These are phyloP conservation scores for Gyromitra esculenta DNA, from an alignment of 2,329 filamentous ascomycete species.

Conservation along the genomic window DNA sequence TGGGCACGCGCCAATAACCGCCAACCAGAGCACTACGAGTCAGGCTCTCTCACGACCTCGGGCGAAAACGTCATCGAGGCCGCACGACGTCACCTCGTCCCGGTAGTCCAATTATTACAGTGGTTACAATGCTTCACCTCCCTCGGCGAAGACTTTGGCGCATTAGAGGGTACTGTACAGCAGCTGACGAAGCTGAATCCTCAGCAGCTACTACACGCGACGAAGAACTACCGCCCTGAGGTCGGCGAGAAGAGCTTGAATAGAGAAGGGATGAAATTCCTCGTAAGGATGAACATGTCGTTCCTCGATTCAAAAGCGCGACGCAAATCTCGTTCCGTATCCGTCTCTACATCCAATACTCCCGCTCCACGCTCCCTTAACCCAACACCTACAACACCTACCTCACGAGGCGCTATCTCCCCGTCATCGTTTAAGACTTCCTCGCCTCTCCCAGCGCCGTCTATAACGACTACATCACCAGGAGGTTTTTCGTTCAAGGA, in stretches of 20 bases:
- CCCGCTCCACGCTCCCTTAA: conserved; percentile 61
- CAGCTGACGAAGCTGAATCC: conserved; percentile 86
- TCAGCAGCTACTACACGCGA: conserved; percentile 88
- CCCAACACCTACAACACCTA: conserved; percentile 61
- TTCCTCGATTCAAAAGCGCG: conserved; percentile 70
- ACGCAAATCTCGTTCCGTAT: conserved; percentile 61
- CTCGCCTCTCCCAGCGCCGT: conserved; percentile 52
- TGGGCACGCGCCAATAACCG: conserved; percentile 95
- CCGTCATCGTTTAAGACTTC: conserved; percentile 45
- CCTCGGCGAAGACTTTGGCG: conserved; percentile 87
- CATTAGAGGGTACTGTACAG: conserved; percentile 85
- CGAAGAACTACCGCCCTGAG: conserved; percentile 91
- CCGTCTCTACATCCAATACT: conserved; percentile 51
- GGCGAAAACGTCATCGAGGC: conserved; percentile 89
- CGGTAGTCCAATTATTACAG: conserved; percentile 91
- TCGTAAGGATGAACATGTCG: conserved; percentile 70
- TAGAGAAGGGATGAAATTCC: conserved; percentile 87
- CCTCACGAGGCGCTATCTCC: conserved; percentile 49
- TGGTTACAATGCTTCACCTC: conserved; percentile 99
- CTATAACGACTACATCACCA: conserved; percentile 40
- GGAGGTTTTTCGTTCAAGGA: conserved; percentile 58
- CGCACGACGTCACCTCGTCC: conserved; percentile 82
- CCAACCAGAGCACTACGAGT: conserved; percentile 93
- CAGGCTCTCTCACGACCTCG: conserved; percentile 83
- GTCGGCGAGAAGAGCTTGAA: conserved; percentile 92